Percentiles rank a stretch among this genome's conserved stretches.
Conservation (phyloP, 768 basidiomycete species). For the Termitomyces sp. region DNA sequence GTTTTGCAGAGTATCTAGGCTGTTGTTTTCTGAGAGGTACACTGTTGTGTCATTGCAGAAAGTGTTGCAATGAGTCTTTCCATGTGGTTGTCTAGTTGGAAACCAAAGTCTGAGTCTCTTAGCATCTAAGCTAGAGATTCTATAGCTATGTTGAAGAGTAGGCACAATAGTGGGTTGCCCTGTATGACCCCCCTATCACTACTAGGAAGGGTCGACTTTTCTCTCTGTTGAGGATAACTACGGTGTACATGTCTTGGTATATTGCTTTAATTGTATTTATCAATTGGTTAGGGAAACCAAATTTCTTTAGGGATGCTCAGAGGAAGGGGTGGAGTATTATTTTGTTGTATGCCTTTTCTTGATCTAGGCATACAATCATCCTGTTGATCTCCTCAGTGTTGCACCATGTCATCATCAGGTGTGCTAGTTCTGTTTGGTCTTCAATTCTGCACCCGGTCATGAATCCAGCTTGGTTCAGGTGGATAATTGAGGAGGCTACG, state of each 20-base stretch:
- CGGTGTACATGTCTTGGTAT: neutral
- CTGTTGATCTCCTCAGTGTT: too few species aligned
- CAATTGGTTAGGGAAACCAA: neutral
- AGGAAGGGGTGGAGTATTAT: too few species aligned
- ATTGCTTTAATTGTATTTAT: neutral
- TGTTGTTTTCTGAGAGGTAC: slow-evolving; percentile 26
- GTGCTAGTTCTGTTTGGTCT: neutral
- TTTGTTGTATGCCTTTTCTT: neutral
- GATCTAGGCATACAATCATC: neutral
- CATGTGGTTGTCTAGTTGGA: slow-evolving; percentile 12
- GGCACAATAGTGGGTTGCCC: neutral
- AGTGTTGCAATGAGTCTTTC: slow-evolving; percentile 27
- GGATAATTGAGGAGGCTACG: neutral
- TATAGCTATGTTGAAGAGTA: neutral
- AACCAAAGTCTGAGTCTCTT: slow-evolving; percentile 16
- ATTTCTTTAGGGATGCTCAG: too few species aligned
- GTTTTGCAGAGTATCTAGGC: slow-evolving; percentile 20
- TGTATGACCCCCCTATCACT: neutral
- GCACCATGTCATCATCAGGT: neutral
- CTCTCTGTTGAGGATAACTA: neutral
- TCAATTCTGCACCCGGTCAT: neutral
- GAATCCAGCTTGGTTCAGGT: neutral
- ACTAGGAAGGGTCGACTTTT: neutral
- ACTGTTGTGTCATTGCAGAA: slow-evolving; percentile 43
- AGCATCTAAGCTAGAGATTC: neutral